Percentiles rank a stretch among this genome's conserved stretches.
These are phyloP conservation scores for Solanum piurae DNA, from an alignment of 257 asterid species.

Conservation along the genomic window DNA sequence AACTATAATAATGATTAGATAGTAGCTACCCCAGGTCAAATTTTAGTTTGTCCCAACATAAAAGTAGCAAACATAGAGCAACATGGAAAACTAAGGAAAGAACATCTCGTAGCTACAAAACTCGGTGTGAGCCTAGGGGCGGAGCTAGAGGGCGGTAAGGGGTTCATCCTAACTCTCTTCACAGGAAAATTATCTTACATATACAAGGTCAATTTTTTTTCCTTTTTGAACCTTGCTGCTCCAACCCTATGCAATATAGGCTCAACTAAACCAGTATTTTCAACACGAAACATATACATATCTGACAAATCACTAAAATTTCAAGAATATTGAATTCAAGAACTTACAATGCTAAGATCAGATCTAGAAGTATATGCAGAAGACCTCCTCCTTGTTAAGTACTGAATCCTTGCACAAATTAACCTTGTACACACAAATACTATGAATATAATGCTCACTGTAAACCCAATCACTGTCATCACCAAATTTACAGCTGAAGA, in stretches of 20 bases:
- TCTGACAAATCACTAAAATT: background rate
- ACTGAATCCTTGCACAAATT: conserved; percentile 70
- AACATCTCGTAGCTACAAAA: background rate
- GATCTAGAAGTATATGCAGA: conserved; percentile 45
- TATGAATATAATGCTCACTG: conserved; percentile 59
- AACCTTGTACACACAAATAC: conserved; percentile 83
- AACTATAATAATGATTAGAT: background rate
- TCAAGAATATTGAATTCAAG: background rate
- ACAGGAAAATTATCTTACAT: background rate
- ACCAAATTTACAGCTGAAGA: conserved; percentile 61
- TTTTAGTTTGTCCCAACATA: background rate
- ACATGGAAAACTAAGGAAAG: background rate
- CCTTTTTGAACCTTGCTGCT: background rate
- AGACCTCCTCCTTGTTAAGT: conserved; percentile 43
- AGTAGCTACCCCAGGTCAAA: background rate
- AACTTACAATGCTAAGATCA: conserved; percentile 60
- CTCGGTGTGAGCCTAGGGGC: background rate
- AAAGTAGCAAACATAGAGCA: background rate
- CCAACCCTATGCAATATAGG: background rate
- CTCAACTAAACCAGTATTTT: background rate
- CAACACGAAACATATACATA: background rate
- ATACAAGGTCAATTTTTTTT: background rate
- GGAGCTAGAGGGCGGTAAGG: background rate
- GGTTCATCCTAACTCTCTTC: background rate
- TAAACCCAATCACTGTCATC: conserved; percentile 88